Base-by-base conservation (phyloP, 352 stramenopile species). In the Pythium phragmitis region DNA sequence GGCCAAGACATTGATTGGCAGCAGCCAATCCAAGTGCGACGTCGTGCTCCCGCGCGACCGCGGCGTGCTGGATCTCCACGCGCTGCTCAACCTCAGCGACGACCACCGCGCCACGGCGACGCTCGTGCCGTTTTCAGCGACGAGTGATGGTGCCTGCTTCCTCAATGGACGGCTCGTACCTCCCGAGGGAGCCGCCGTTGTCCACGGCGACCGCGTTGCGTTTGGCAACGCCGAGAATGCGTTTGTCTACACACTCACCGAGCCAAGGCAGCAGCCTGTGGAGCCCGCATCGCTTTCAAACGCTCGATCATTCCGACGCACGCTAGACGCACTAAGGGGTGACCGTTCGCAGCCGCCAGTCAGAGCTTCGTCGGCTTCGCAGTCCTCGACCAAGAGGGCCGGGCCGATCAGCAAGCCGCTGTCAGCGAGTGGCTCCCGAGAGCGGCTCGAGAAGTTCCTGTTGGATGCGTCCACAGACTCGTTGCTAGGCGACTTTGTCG, bases 1-100 rank as follows among this genome's bases (percentile, higher is more conserved):
- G 51, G 80, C 82, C 51, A 86, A 80, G 74, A 88, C 70, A 12
- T 70, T 92, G 16, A 79, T 92, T 42, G 79, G 81, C 5, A 73
- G 69, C 21, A 69, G 61, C 1, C 51, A 55, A 3, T 49, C 62
- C 21, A 87, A 80, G 21, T 92, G 83, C 54, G 81, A 90, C 53
- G 63, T 89, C 16, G 81, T 92, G 4, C 63, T 92, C 7, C 56
- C 63, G 0, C 14, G 41, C 6, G 60, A 59, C 12, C 50, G 64
- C 2, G 71, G 72, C 17, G 68, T 88, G 23, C 60, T 86, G 21
- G 83, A 89, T 21, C 70, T 86, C 0, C 81, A 91, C 45, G 80
- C 81, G 11, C 49, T 90, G 6, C 64, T 89, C 43, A 87, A 68
- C 33, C 63, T 92, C 1, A 65, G 74, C 1, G 39, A 45, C 23